Conservation (phyloP, 495 filamentous ascomycete genomes). For the Aspergillus indologenus region DNA sequence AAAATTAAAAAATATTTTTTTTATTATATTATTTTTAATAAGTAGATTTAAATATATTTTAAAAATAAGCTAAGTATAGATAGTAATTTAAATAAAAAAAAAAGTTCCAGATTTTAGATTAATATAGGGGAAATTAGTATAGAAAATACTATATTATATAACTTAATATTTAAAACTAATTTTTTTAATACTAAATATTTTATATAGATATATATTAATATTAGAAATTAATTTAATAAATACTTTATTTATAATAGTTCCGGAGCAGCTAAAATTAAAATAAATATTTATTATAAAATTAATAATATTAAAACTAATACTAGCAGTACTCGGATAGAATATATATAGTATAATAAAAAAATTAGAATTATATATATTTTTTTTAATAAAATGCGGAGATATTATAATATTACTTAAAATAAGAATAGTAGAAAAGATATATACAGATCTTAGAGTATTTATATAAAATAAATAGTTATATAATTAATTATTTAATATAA, state of each 20-base stretch:
- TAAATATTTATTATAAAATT: constrained; percentile 1
- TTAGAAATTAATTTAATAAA: constrained; percentile 1
- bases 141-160: not conserved
- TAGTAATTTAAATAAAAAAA: not conserved
- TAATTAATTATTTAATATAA: too few relatives aligned
- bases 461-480: too few relatives aligned
- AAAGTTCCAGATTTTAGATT: not conserved
- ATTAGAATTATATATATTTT: not conserved
- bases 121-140: not conserved
- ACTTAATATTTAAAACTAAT: not conserved
- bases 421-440: not conserved
- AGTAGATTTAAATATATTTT: constrained; percentile 1
- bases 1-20: not conserved
- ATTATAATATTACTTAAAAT: not conserved
- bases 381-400: not conserved
- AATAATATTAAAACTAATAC: not conserved
- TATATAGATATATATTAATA: not conserved
- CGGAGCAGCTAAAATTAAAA: not conserved
- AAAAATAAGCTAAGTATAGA: not conserved
- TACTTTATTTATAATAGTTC: not conserved
- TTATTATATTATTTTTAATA: not conserved
- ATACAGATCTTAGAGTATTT: too few relatives aligned
- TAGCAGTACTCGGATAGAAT: not conserved
- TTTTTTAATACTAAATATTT: not conserved
- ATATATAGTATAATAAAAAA: not conserved